phyloP scores from a whole-genome alignment of 345 rosid species.

The Pistacia integerrima region DNA sequence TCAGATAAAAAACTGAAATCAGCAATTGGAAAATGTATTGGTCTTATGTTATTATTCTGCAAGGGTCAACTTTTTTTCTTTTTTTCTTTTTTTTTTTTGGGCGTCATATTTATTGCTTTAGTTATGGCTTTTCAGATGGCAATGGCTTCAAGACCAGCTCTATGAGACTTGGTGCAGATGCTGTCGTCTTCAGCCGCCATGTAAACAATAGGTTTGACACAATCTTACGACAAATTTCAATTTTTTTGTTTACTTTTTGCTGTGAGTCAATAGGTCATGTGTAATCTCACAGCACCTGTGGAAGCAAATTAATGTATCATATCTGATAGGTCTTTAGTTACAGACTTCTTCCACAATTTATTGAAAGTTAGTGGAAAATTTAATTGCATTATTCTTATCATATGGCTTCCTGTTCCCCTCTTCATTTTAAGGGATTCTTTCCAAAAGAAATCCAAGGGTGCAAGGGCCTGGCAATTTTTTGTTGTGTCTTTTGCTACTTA shows the following conservation, averaged over 20 bases:
- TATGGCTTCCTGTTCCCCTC: background rate
- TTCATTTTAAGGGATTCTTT: background rate
- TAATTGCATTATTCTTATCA: background rate
- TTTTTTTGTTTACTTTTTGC: background rate
- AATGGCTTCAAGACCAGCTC: slow-evolving; percentile 99
- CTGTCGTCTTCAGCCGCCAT: slow-evolving; percentile 83
- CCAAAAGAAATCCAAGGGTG: background rate
- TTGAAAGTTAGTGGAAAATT: background rate
- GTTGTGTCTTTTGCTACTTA: background rate
- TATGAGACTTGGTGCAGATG: slow-evolving; percentile 98
- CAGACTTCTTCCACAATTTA: slow-evolving; percentile 1
- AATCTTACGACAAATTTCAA: slow-evolving; percentile 2
- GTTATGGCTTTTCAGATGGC: slow-evolving; percentile 69
- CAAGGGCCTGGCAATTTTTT: background rate
- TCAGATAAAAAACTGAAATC: slow-evolving; percentile 77
- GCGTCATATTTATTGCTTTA: slow-evolving; percentile 20
- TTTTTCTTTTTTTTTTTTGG: slow-evolving; percentile 10
- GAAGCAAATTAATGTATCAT: background rate
- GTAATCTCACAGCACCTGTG: background rate
- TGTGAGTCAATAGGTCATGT: slow-evolving; percentile 1
- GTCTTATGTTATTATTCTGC: slow-evolving; percentile 22
- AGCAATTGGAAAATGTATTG: slow-evolving; percentile 83
- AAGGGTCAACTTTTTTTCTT: slow-evolving; percentile 1
- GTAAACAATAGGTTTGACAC: slow-evolving; percentile 56
- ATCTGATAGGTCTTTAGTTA: background rate